A percentile compares a stretch with the other conserved stretches of the same genome.
phyloP scores from a whole-genome alignment of 139 green algal genomes.

The Edaphochlamys debaryana region DNA sequence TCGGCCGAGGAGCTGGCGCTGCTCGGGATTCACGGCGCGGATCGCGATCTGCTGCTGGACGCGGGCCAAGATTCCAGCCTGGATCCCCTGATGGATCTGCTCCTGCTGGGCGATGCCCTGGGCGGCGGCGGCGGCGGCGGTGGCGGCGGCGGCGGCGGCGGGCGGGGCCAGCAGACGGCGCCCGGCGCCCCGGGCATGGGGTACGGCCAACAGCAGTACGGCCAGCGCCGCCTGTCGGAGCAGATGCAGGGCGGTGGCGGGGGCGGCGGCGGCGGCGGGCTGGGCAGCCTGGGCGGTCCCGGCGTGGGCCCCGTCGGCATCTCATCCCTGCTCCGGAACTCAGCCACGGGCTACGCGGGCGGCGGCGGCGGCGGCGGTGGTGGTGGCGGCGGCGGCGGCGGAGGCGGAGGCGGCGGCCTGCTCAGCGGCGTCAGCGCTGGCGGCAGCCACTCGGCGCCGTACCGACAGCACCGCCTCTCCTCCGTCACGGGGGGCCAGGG shows the following conservation, averaged over 20 bases:
- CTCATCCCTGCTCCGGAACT: background rate
- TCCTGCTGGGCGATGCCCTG: conserved; percentile 13
- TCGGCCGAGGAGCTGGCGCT: conserved; percentile 37
- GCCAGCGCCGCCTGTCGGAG: background rate
- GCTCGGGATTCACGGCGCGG: conserved; percentile 26
- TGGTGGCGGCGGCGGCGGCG: background rate
- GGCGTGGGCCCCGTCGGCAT: background rate
- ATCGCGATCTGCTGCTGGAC: conserved; percentile 32
- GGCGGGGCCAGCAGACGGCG: background rate
- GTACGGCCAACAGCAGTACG: no score
- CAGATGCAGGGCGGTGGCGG: background rate
- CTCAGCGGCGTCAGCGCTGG: background rate
- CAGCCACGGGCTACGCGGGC: background rate
- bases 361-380: background rate
- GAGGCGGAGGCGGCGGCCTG: background rate
- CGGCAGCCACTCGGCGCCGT: conserved; percentile 8
- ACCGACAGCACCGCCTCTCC: conserved; percentile 30
- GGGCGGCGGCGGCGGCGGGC: background rate
- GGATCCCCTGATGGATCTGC: conserved; percentile 23
- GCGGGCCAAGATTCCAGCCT: background rate
- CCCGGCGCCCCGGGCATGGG: background rate
- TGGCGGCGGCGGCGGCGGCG: background rate
- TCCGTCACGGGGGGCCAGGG: background rate
- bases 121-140: background rate
- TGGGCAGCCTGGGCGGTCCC: no score